Evolutionary conservation across 2,329 filamentous ascomycete species (phyloP).

Genomic region (Sporothrix euskadiensis): DNA sequence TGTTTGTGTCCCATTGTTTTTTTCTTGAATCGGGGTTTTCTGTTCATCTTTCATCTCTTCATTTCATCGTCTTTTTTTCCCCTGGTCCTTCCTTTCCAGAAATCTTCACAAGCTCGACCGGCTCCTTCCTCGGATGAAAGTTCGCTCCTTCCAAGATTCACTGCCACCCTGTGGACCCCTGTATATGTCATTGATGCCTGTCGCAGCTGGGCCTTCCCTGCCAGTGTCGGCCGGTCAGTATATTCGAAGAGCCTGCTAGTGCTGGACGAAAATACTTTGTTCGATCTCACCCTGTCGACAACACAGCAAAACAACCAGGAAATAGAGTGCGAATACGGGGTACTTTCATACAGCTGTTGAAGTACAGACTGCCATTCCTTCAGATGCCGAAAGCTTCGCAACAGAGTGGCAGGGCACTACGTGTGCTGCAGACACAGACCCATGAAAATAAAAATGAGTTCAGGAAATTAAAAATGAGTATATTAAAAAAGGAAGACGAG

Average conservation of each 20-base stretch:
- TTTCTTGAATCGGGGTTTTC: neutral
- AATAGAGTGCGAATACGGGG: neutral
- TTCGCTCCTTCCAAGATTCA: constrained; percentile 3
- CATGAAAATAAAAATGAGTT: neutral
- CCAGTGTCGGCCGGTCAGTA: constrained; percentile 3
- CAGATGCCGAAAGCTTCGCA: neutral
- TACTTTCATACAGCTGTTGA: neutral
- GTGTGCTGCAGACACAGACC: neutral
- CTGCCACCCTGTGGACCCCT: neutral
- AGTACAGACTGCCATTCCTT: neutral
- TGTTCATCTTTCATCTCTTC: neutral
- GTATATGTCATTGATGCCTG: neutral
- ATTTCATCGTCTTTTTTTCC: neutral
- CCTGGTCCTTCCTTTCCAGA: neutral
- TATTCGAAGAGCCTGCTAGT: neutral
- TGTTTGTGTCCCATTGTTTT: neutral
- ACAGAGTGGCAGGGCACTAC: neutral
- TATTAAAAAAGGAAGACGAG: too few species aligned
- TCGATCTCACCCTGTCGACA: neutral
- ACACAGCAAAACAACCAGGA: too few species aligned
- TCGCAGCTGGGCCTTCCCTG: constrained; percentile 9
- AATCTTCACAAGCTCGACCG: neutral
- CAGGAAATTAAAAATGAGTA: too few species aligned
- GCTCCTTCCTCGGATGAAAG: neutral
- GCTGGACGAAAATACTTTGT: neutral